Evolutionary conservation across 306 rosid genomes (phyloP).

Genomic region (Gillenia trifoliata): DNA sequence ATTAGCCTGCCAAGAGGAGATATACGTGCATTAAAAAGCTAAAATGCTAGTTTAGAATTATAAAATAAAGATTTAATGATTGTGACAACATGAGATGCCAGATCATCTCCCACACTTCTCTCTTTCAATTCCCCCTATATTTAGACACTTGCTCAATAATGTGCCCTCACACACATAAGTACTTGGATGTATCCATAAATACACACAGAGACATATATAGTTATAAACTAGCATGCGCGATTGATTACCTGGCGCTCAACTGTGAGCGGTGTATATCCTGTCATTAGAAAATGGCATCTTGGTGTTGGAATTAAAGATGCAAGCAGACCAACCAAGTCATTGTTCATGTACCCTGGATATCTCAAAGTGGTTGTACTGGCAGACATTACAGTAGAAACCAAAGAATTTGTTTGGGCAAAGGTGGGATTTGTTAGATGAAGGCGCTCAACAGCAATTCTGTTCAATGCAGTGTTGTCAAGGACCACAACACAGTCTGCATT

Average conservation of each 20-base stretch:
- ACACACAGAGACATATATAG: neutral
- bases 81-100: neutral
- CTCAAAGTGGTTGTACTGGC: conserved; percentile 98
- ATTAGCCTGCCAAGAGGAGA: conserved; percentile 64
- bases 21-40: conserved; percentile 7
- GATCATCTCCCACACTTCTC: neutral
- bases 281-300: conserved; percentile 98
- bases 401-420: conserved; percentile 92
- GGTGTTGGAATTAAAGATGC: conserved; percentile 97
- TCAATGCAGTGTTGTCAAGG: conserved; percentile 95
- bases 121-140: neutral
- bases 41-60: conserved; percentile 6
- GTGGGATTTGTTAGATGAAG: conserved; percentile 98
- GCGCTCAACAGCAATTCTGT: conserved; percentile 96
- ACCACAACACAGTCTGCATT: conserved; percentile 99
- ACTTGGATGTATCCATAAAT: neutral
- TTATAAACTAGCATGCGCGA: neutral
- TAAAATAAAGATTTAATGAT: neutral
- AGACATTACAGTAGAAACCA: conserved; percentile 98
- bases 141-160: neutral
- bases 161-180: neutral
- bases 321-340: conserved; percentile 98
- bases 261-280: conserved; percentile 96
- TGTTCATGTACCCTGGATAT: conserved; percentile 99
- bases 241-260: conserved; percentile 87